Evolutionary conservation across 2,329 filamentous ascomycete species (phyloP), one percentile per base, ranked within the genome.

Genomic region (Rutstroemia sp.): DNA sequence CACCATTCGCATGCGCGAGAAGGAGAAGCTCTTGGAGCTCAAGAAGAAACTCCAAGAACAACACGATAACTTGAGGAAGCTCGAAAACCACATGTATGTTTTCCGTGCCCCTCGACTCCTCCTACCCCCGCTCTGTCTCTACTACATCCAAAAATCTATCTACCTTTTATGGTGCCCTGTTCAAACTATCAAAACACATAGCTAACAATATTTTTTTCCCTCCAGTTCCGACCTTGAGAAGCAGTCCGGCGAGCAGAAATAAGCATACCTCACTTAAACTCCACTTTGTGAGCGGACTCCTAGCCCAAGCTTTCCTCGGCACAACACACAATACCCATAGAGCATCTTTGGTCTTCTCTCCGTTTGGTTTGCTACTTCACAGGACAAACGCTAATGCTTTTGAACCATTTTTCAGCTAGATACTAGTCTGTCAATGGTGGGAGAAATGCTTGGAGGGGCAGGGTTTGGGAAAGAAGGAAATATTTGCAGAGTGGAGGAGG

Each of bases 41-140:
- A 86, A 82, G 74, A 78, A 81, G 76, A 84, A 83, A 78, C 81
- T 96, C 63, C 69, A 73, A 61, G 84, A 89, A 73, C 90, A 96
- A 78, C 83, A 89, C 73, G 76, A 84, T 64, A 89, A 95, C 77
- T 83, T 96, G 63, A 79, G 92, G 70, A 86, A 92, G 72, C 83
- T 96, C 61, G 85, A 90, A 68, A 81, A 87, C 69, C 88, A 95
- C 80, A 91, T 96, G 89, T 94, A 75, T 70, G 86, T 75, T 53
- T 14, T n/a, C 42, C 27, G 16, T 48, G 34, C 48, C 21, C 47
- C 48, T 34, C n/a, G 16, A 21, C 16, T 21, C 19, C 27, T 19
- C 27, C 30, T 39, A 10, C 27, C 27, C 23, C 23, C 23, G 23
- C 23, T 23, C 23, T 23, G 23, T 23, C 23, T 23, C 9, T 30